Conservation (phyloP, 2,329 filamentous ascomycete species). For the Fusarium falciforme region DNA sequence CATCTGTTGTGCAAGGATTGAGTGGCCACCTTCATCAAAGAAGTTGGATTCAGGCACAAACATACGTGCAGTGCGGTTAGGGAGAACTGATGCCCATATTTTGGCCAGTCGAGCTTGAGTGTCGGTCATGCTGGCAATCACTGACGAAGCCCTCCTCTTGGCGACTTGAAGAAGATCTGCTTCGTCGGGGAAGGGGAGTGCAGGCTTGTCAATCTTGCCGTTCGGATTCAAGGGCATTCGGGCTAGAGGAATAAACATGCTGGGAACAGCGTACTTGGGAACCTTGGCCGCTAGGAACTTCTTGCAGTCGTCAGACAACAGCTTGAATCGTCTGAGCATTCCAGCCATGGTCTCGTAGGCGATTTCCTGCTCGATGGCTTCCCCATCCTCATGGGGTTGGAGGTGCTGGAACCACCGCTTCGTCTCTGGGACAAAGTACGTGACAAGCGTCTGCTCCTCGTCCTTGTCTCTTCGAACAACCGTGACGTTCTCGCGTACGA, state of each 20-base stretch:
- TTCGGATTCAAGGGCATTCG: conserved; percentile 4
- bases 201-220: conserved; percentile 72
- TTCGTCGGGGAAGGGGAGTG: conserved; percentile 78
- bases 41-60: conserved; percentile 44
- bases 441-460: conserved; percentile 85
- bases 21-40: conserved; percentile 53
- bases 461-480: conserved; percentile 66
- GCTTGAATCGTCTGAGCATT: conserved; percentile 55
- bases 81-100: conserved; percentile 46
- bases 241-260: conserved; percentile 35
- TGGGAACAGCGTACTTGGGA: conserved; percentile 40
- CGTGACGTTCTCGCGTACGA: conserved; percentile 88
- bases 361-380: conserved; percentile 59
- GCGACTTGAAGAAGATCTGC: conserved; percentile 44
- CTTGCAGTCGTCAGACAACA: conserved; percentile 51
- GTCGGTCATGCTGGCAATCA: conserved; percentile 23
- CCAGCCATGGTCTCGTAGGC: conserved; percentile 6
- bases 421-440: conserved; percentile 81
- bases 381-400: conserved; percentile 63
- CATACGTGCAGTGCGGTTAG: conserved; percentile 5
- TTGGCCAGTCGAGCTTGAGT: conserved; percentile 24
- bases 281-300: conserved; percentile 50
- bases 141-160: conserved; percentile 5
- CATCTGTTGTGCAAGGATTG: conserved; percentile 74
- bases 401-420: conserved; percentile 79